Percentiles rank a stretch among this genome's conserved stretches.
Evolutionary conservation across 495 filamentous ascomycete species (phyloP).

Genomic region (Penicillium diatomitis): DNA sequence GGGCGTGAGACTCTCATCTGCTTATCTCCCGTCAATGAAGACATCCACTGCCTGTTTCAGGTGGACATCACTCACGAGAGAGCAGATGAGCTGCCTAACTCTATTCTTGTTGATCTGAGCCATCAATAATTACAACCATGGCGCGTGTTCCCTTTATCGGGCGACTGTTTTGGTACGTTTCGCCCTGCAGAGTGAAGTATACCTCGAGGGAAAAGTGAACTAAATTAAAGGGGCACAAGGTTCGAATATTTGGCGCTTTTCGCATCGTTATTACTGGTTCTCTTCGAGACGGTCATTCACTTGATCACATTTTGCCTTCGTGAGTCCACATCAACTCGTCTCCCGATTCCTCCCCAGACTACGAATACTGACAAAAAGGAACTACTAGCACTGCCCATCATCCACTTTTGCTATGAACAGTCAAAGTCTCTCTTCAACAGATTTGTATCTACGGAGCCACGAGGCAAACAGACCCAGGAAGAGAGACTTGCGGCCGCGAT

Average conservation of each 20-base stretch:
- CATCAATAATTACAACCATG: conserved; percentile 31
- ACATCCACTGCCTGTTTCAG: too few relatives aligned
- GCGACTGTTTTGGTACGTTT: conserved; percentile 60
- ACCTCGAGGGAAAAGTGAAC: conserved; percentile 4
- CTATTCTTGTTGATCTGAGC: too few relatives aligned
- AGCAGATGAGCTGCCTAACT: too few relatives aligned
- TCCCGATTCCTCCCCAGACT: background rate
- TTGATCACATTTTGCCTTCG: conserved; percentile 86
- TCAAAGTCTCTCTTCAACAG: conserved; percentile 78
- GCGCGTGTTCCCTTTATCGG: conserved; percentile 77
- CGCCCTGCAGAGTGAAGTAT: background rate
- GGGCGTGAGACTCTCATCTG: background rate
- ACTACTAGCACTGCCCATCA: conserved; percentile 57
- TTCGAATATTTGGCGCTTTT: conserved; percentile 80
- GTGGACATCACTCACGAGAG: too few relatives aligned
- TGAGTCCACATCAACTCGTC: conserved; percentile 32
- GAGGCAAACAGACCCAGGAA: conserved; percentile 44
- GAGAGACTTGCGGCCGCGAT: conserved; percentile 38
- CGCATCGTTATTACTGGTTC: conserved; percentile 70
- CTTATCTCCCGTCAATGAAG: background rate
- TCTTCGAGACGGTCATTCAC: conserved; percentile 70
- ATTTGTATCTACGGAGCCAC: conserved; percentile 59
- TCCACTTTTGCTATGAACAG: conserved; percentile 71
- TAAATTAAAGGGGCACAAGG: conserved; percentile 25
- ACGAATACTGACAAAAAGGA: conserved; percentile 2